Evolutionary conservation across 805 yeast genomes (phyloP).

Genomic region (Candida xiaguanensis): DNA sequence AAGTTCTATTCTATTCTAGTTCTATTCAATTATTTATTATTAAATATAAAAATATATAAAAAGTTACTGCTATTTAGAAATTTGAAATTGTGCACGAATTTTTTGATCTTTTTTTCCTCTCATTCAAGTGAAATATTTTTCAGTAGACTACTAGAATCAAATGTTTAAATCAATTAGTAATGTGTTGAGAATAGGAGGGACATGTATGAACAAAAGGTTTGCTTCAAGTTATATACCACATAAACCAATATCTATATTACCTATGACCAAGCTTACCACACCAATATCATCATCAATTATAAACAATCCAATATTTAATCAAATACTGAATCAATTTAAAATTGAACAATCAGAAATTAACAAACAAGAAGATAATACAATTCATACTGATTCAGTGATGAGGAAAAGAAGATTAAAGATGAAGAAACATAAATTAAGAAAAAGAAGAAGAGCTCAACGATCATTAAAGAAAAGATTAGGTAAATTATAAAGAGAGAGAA

Average conservation of each 20-base stretch:
- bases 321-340: not conserved
- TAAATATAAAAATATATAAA: not conserved
- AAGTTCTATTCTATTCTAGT: too few relatives aligned
- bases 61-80: too few relatives aligned
- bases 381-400: slow-evolving; percentile 64
- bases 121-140: not conserved
- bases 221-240: slow-evolving; percentile 1
- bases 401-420: slow-evolving; percentile 89
- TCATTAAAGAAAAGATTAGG: slow-evolving; percentile 72
- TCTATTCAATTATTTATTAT: too few relatives aligned
- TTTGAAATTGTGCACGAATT: not conserved
- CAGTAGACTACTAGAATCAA: not conserved
- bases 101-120: not conserved
- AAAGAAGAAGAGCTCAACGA: slow-evolving; percentile 93
- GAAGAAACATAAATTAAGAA: slow-evolving; percentile 96
- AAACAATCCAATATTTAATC: not conserved
- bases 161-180: not conserved
- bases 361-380: slow-evolving; percentile 28
- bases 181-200: not conserved
- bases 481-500: slow-evolving; percentile 16
- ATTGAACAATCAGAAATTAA: not conserved
- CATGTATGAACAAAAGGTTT: slow-evolving; percentile 1
- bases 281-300: not conserved
- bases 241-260: not conserved
- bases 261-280: not conserved